Conservation (phyloP, 495 filamentous ascomycete genomes). For the Tuber borchii region DNA sequence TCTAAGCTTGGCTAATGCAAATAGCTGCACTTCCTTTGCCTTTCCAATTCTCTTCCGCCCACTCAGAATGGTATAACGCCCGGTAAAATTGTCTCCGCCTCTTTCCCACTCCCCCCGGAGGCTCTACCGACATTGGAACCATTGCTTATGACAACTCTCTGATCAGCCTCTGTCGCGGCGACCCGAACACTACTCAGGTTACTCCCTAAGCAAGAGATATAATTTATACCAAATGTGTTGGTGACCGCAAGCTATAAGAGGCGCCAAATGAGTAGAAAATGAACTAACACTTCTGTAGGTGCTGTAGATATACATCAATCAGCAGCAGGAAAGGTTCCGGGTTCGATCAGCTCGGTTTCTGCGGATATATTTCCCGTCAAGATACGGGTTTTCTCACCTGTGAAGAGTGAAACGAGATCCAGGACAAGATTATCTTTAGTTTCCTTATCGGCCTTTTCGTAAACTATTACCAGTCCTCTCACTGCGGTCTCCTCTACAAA, state of each 20-base stretch:
- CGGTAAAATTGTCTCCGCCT: too few species aligned
- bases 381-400: slow-evolving; percentile 61
- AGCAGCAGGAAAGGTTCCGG: slow-evolving; percentile 83
- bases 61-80: too few species aligned
- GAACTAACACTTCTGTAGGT: slow-evolving; percentile 54
- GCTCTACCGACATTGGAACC: too few species aligned
- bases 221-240: slow-evolving; percentile 55
- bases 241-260: background rate
- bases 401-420: slow-evolving; percentile 81
- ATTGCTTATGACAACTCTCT: too few species aligned
- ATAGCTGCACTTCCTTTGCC: too few species aligned
- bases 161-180: too few species aligned
- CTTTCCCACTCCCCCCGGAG: too few species aligned
- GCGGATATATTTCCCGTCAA: slow-evolving; percentile 66
- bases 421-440: slow-evolving; percentile 75
- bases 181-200: too few species aligned
- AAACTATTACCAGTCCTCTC: slow-evolving; percentile 78
- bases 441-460: slow-evolving; percentile 76
- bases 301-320: slow-evolving; percentile 86
- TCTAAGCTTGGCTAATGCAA: too few species aligned
- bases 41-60: too few species aligned
- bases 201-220: too few species aligned
- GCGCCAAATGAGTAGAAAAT: background rate
- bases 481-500: slow-evolving; percentile 92
- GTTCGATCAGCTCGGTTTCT: slow-evolving; percentile 88